phyloP scores from a whole-genome alignment of 2,329 filamentous ascomycete species.

The Zopfia rhizophila region DNA sequence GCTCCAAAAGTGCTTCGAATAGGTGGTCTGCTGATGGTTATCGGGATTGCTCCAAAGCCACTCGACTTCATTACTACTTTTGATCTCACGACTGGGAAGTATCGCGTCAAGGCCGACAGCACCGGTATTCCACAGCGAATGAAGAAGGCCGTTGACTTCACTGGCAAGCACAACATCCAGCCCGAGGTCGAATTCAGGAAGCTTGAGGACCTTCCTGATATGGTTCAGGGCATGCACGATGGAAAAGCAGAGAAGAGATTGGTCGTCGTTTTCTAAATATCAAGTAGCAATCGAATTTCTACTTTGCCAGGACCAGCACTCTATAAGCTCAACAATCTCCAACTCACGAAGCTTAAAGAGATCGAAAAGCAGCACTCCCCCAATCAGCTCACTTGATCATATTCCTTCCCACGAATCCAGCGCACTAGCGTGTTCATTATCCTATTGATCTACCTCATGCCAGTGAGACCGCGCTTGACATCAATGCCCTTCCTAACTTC shows the following conservation, averaged over 20 bases:
- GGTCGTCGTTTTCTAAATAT: slow-evolving; percentile 48
- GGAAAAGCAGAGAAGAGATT: slow-evolving; percentile 51
- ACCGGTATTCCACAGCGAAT: slow-evolving; percentile 57
- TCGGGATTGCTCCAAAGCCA: slow-evolving; percentile 53
- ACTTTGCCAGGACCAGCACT: no score
- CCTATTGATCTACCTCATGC: no score
- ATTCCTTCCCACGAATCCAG: no score
- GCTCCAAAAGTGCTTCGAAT: slow-evolving; percentile 51
- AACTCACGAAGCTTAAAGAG: no score
- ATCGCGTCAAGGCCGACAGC: slow-evolving; percentile 55
- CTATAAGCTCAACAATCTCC: no score
- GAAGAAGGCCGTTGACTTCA: slow-evolving; percentile 57
- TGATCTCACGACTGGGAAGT: slow-evolving; percentile 54
- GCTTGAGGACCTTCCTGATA: slow-evolving; percentile 52
- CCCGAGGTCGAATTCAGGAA: slow-evolving; percentile 53
- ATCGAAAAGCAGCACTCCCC: no score
- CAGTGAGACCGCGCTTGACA: no score
- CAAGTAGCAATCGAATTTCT: background rate
- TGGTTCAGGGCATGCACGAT: slow-evolving; percentile 53
- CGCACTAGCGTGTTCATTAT: no score
- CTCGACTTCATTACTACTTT: slow-evolving; percentile 51
- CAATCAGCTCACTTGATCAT: no score
- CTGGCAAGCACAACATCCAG: slow-evolving; percentile 54
- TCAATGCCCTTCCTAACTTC: no score
- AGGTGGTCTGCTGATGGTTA: slow-evolving; percentile 56